A percentile compares a stretch with the other conserved stretches of the same genome.
Evolutionary conservation across 192 early-diverging fungal genomes (phyloP).

Genomic region (Obelidium mucronatum): DNA sequence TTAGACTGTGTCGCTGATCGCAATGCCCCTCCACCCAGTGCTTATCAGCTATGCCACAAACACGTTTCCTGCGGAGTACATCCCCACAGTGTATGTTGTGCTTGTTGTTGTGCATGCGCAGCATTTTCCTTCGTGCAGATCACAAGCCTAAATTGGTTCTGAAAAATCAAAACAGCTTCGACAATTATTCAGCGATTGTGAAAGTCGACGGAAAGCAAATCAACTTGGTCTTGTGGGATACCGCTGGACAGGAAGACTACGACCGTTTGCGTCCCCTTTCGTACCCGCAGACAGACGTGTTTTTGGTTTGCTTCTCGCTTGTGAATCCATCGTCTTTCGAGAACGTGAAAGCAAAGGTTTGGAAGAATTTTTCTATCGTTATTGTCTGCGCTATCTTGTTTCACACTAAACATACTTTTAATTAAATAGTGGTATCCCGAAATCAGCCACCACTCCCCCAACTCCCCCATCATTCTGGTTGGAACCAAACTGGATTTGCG

Average conservation of each 20-base stretch:
- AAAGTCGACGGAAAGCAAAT: constrained; percentile 79
- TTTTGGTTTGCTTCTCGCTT: constrained; percentile 88
- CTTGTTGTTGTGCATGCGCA: no score
- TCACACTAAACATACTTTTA: not conserved
- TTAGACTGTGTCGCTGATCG: not conserved
- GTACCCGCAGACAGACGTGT: constrained; percentile 86
- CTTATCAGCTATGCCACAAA: constrained; percentile 99
- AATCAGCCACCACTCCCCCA: constrained; percentile 81
- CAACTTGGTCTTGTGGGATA: constrained; percentile 92
- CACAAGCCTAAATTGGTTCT: not conserved
- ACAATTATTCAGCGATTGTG: constrained; percentile 86
- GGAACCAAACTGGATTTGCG: constrained; percentile 84
- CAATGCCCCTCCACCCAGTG: constrained; percentile 48
- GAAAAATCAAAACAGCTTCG: constrained; percentile 77
- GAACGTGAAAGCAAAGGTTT: constrained; percentile 88
- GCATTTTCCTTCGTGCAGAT: no score
- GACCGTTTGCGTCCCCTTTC: constrained; percentile 88
- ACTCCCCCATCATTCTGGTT: constrained; percentile 82
- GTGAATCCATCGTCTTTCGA: constrained; percentile 90
- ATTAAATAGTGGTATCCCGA: constrained; percentile 71
- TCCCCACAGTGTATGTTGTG: constrained; percentile 95
- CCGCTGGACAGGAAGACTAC: constrained; percentile 94
- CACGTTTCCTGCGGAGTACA: constrained; percentile 99
- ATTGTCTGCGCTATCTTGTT: no score
- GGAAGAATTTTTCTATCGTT: not conserved